These are phyloP conservation scores for Aspergillus steynii DNA, from an alignment of 495 filamentous ascomycete genomes.

Conservation along the genomic window DNA sequence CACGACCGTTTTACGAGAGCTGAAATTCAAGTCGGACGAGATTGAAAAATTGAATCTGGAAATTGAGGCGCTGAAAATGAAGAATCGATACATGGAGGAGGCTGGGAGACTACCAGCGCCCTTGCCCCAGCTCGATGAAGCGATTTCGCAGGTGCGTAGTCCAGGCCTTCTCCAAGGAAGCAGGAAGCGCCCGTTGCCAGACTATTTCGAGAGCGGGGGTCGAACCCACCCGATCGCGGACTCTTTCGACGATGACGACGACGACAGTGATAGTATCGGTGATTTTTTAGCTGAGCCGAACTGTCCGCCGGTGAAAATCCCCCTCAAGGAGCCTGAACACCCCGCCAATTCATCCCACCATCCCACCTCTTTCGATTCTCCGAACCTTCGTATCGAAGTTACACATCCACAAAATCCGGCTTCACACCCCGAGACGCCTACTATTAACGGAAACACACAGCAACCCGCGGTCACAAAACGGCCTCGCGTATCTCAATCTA, in stretches of 20 bases:
- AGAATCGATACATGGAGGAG: conserved; percentile 40
- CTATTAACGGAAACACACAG: conserved; percentile 2
- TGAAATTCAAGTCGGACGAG: conserved; percentile 46
- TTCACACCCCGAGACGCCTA: conserved; percentile 5
- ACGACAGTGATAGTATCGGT: conserved; percentile 30
- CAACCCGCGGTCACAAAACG: conserved; percentile 34
- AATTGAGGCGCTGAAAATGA: conserved; percentile 45
- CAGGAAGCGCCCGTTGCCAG: conserved; percentile 40
- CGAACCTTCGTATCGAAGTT: conserved; percentile 21
- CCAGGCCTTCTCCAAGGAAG: conserved; percentile 41
- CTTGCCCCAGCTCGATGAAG: conserved; percentile 11
- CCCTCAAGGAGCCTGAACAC: conserved; percentile 24
- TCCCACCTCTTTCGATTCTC: conserved; percentile 10
- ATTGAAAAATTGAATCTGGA: conserved; percentile 49
- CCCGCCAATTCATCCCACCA: conserved; percentile 10
- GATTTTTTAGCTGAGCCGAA: conserved; percentile 27
- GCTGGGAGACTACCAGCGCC: conserved; percentile 14
- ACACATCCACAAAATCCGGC: conserved; percentile 14
- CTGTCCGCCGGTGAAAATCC: conserved; percentile 27
- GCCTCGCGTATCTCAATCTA: conserved; percentile 27
- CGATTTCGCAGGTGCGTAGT: conserved; percentile 37
- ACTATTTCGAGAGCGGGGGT: conserved; percentile 28
- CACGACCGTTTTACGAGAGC: conserved; percentile 44
- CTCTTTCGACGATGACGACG: conserved; percentile 38
- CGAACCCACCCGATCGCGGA: conserved; percentile 33